A percentile compares a stretch with the other conserved stretches of the same genome.
phyloP scores from a whole-genome alignment of 768 basidiomycete species.

The Tylopilus rubrobrunneus region DNA sequence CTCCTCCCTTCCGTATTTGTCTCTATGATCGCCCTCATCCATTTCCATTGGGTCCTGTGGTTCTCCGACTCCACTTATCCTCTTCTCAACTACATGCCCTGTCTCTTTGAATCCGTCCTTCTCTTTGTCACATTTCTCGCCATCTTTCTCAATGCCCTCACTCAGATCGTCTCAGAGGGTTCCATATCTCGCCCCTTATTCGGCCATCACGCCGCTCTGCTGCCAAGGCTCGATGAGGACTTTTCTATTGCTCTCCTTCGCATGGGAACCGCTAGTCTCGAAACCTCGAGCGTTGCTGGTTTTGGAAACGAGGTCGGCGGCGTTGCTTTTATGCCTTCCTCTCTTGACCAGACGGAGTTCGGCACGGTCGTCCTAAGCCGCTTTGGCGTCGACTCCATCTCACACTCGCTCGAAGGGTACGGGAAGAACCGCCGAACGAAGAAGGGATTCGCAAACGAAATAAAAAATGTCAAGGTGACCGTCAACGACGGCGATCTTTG shows the following conservation, averaged over 20 bases:
- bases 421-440: conserved; percentile 22
- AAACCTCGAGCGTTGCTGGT: conserved; percentile 68
- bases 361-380: conserved; percentile 39
- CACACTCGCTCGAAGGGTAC: conserved; percentile 25
- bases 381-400: conserved; percentile 39
- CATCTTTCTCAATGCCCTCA: conserved; percentile 54
- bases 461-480: conserved; percentile 38
- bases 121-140: conserved; percentile 56
- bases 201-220: conserved; percentile 39
- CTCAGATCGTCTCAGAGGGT: conserved; percentile 64
- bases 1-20: conserved; percentile 65
- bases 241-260: conserved; percentile 69
- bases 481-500: conserved; percentile 37
- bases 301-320: conserved; percentile 71
- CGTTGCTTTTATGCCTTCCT: conserved; percentile 31
- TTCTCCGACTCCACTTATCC: conserved; percentile 51
- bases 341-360: conserved; percentile 19
- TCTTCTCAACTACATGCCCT: conserved; percentile 70
- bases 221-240: conserved; percentile 64
- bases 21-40: conserved; percentile 54
- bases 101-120: conserved; percentile 65
- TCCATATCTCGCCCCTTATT: conserved; percentile 56
- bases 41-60: conserved; percentile 65
- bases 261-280: conserved; percentile 70
- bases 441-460: conserved; percentile 49